Base-by-base conservation (phyloP, 2,329 filamentous ascomycete species). In the Aspergillus sclerotialis region DNA sequence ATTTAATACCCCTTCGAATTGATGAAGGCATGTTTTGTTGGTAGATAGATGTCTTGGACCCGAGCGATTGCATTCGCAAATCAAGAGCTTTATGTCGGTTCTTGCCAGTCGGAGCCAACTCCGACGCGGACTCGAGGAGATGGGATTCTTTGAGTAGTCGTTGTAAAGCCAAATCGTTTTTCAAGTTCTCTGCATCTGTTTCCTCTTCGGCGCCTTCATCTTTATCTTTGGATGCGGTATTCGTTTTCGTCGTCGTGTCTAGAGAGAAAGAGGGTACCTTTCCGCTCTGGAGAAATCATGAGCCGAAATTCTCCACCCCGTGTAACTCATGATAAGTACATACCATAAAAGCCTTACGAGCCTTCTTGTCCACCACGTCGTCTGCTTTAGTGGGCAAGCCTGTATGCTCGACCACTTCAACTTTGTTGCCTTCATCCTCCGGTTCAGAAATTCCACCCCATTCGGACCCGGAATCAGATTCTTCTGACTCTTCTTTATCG, bases 81-180 rank as follows among this genome's bases (percentile, higher is more conserved):
- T 96, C 90, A 5, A 84, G 77, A 1, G 89, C 85, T 59, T 84
- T 85, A 46, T 86, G 79, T 19, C 89, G 78, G 49, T 83, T 82
- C 49, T 79, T 80, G 35, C 89, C 89, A 14, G 74, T 68, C 12
- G 73, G 69, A 28, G 73, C 70, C 3, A 72, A 67, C 36, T 71
- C 67, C 17, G 68, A 66, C 10, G 72, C 68, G 1, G 75, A 67
- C 30, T 78, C 74, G 37, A 96, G 78, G 40, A 96, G 80, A 63
- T 94, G 88, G 0, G 89, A 95, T 70, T 98, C 92, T 48, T 82
- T 75, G 38, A 98, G 78, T 26, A 98, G 78, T 30, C 88, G 82
- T 60, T 95, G 90, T 10, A 98, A 78, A 25, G 86, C 89, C 35
- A 94, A 78, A 60, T 96, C 92, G 60, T 95, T 89, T 58, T 89